Evolutionary conservation across 1,284 basidiomycete species (phyloP).

Genomic region (Malassezia cuniculi): DNA sequence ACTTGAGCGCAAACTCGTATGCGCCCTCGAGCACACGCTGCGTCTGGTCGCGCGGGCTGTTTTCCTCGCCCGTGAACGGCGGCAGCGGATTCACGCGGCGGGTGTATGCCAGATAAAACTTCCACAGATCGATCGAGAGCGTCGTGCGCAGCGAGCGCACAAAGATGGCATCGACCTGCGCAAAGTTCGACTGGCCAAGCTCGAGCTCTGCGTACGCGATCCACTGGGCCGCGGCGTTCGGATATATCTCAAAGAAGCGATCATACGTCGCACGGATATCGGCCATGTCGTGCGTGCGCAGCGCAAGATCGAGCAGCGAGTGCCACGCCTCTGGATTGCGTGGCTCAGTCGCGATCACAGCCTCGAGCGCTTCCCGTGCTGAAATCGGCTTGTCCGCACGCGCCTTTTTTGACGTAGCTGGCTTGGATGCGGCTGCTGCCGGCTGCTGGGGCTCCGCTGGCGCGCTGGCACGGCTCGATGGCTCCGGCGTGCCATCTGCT

Average conservation of each 20-base stretch:
- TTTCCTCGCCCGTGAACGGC: conserved; percentile 39
- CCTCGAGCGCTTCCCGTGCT: conserved; percentile 16
- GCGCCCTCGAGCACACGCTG: conserved; percentile 67
- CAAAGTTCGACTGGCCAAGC: conserved; percentile 57
- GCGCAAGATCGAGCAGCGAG: conserved; percentile 56
- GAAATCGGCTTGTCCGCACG: too few species aligned
- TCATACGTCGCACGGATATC: conserved; percentile 61
- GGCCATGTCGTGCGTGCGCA: conserved; percentile 57
- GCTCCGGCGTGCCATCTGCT: too few species aligned
- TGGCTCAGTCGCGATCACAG: conserved; percentile 49
- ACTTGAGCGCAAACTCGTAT: conserved; percentile 82
- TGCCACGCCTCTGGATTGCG: conserved; percentile 60
- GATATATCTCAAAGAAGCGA: conserved; percentile 60
- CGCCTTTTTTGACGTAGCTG: too few species aligned
- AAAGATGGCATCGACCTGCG: conserved; percentile 51
- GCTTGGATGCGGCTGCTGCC: too few species aligned
- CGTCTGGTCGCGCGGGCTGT: conserved; percentile 52
- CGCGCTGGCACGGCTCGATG: too few species aligned
- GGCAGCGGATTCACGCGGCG: conserved; percentile 41
- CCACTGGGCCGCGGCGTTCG: conserved; percentile 57
- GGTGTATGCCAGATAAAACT: conserved; percentile 50
- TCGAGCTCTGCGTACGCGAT: conserved; percentile 62
- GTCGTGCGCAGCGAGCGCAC: conserved; percentile 67
- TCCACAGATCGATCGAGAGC: conserved; percentile 73
- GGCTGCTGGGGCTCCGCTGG: too few species aligned